phyloP scores from a whole-genome alignment of 2,329 filamentous ascomycete species.

The Nectriaceae sp. region DNA sequence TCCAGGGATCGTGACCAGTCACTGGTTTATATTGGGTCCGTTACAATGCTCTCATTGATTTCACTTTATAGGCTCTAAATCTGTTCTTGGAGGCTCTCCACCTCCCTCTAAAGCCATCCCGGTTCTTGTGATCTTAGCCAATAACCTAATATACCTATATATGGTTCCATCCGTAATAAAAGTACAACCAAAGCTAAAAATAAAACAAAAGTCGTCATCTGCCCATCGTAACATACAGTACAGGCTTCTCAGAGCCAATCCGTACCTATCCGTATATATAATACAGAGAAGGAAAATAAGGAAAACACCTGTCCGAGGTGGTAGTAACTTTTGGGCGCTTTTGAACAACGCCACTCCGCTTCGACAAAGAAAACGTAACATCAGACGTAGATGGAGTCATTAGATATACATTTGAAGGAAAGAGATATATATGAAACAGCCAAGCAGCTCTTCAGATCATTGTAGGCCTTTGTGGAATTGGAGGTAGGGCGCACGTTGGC shows the following conservation, averaged over 20 bases:
- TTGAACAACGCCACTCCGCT: slow-evolving; percentile 13
- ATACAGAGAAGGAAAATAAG: not conserved
- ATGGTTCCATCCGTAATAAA: no score
- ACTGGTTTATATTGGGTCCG: no score
- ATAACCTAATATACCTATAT: no score
- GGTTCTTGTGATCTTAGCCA: no score
- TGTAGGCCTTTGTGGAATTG: slow-evolving; percentile 45
- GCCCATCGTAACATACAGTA: slow-evolving; percentile 22
- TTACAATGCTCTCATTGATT: no score
- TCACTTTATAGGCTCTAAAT: no score
- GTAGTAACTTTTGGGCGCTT: slow-evolving; percentile 13
- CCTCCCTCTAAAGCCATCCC: no score
- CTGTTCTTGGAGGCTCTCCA: no score
- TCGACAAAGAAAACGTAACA: slow-evolving; percentile 11
- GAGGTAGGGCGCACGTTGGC: slow-evolving; percentile 56
- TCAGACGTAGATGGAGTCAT: slow-evolving; percentile 10
- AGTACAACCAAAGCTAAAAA: no score
- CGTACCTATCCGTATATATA: slow-evolving; percentile 1
- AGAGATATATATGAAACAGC: no score
- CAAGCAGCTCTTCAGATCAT: no score
- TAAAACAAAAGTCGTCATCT: not conserved
- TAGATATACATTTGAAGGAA: slow-evolving; percentile 1
- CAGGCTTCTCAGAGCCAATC: slow-evolving; percentile 11
- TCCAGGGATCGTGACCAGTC: no score
- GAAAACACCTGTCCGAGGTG: slow-evolving; percentile 2